phyloP scores from a whole-genome alignment of 139 green algal species.

The Tetraselmis chui region DNA sequence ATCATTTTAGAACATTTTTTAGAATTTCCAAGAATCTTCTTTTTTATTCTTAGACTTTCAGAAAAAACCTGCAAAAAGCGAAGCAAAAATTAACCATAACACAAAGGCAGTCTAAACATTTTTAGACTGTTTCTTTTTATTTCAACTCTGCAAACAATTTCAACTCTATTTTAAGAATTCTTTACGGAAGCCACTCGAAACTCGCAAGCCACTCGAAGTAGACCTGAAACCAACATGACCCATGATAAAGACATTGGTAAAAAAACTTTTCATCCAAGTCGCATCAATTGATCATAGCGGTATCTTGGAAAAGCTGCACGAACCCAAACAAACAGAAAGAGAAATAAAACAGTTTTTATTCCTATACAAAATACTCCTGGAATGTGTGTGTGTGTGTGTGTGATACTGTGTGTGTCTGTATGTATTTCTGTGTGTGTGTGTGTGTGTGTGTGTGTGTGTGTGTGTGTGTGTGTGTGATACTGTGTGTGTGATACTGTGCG shows the following conservation, averaged over 20 bases:
- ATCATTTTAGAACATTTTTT: slow-evolving; percentile 12
- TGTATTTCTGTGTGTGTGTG: too few species aligned
- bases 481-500: too few species aligned
- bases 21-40: slow-evolving; percentile 5
- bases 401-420: too few species aligned
- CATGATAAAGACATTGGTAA: slow-evolving; percentile 53
- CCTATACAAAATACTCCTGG: too few species aligned
- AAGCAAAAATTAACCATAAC: too few species aligned
- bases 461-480: too few species aligned
- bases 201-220: slow-evolving; percentile 31
- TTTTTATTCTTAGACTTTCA: slow-evolving; percentile 8
- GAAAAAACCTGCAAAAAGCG: slow-evolving; percentile 5
- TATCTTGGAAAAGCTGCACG: slow-evolving; percentile 66
- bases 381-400: too few species aligned
- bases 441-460: too few species aligned
- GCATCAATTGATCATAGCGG: slow-evolving; percentile 46
- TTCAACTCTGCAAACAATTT: too few species aligned
- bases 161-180: slow-evolving; percentile 10
- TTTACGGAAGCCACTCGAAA: slow-evolving; percentile 38
- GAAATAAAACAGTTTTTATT: slow-evolving; percentile 55
- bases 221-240: slow-evolving; percentile 36
- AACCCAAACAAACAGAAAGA: slow-evolving; percentile 57
- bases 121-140: too few species aligned
- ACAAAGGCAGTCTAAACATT: too few species aligned
- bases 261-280: slow-evolving; percentile 57